Percentiles rank a stretch among this genome's conserved stretches.
Conservation (phyloP, 345 rosid genomes). For the Reutealis trisperma region DNA sequence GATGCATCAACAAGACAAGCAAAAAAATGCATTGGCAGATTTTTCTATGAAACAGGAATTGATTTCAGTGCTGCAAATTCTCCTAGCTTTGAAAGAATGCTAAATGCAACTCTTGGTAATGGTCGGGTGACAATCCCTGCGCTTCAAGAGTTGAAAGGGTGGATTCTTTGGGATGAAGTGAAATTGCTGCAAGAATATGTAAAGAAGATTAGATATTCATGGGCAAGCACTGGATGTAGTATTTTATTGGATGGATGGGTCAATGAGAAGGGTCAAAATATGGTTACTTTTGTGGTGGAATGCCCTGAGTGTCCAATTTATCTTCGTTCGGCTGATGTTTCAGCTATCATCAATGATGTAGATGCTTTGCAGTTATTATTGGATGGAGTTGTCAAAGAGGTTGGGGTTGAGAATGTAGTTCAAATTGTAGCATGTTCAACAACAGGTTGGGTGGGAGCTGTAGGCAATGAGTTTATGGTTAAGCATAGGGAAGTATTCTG, state of each 20-base stretch:
- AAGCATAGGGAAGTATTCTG: constrained; percentile 45
- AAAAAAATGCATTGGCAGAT: constrained; percentile 21
- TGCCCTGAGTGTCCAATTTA: constrained; percentile 54
- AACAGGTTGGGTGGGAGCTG: constrained; percentile 49
- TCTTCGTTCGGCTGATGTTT: constrained; percentile 48
- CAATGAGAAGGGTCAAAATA: constrained; percentile 44
- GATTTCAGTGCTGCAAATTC: constrained; percentile 45
- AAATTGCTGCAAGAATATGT: constrained; percentile 42
- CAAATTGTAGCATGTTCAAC: constrained; percentile 55
- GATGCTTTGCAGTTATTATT: constrained; percentile 39
- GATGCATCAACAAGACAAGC: constrained; percentile 23
- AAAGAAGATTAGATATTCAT: constrained; percentile 45
- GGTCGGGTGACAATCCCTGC: constrained; percentile 32
- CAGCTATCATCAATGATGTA: constrained; percentile 21
- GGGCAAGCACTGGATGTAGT: constrained; percentile 63
- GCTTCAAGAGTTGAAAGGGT: constrained; percentile 26
- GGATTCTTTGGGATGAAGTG: constrained; percentile 26
- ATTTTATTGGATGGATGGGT: constrained; percentile 69
- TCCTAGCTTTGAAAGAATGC: constrained; percentile 42
- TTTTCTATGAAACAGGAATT: constrained; percentile 47
- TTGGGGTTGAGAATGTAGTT: constrained; percentile 52
- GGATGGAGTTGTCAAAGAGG: constrained; percentile 43
- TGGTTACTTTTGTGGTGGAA: constrained; percentile 56
- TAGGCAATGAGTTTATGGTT: constrained; percentile 42
- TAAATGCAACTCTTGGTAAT: constrained; percentile 14